Percentiles rank a stretch among this genome's conserved stretches.
phyloP scores from a whole-genome alignment of 352 stramenopile genomes.

The Aphanomyces invadans region DNA sequence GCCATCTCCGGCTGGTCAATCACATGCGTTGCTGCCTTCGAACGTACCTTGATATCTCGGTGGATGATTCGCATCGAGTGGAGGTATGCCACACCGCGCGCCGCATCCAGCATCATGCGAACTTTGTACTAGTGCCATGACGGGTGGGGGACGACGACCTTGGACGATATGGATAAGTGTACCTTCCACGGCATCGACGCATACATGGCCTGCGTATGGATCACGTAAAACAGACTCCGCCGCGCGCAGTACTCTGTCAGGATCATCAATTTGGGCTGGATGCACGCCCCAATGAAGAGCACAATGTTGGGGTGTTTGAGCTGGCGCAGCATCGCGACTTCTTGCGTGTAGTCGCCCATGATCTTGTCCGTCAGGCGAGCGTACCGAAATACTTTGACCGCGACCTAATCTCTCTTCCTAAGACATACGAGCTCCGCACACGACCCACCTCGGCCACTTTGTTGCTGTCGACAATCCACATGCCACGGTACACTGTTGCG shows the following conservation, averaged over 20 bases:
- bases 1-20: too few relatives aligned
- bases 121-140: conserved; percentile 65
- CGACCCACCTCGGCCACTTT: conserved; percentile 61
- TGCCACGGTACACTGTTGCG: conserved; percentile 76
- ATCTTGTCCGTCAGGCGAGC: conserved; percentile 85
- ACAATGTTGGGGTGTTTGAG: conserved; percentile 87
- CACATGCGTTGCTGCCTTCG: too few relatives aligned
- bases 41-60: conserved; percentile 88
- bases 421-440: too few relatives aligned
- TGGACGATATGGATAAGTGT: conserved; percentile 8
- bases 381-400: conserved; percentile 82
- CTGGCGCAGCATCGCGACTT: conserved; percentile 79
- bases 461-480: conserved; percentile 66
- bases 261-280: conserved; percentile 84
- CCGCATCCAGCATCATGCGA: conserved; percentile 84
- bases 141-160: not conserved
- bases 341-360: conserved; percentile 71
- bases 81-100: conserved; percentile 81
- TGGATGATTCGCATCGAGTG: conserved; percentile 85
- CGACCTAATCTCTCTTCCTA: too few relatives aligned
- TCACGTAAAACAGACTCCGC: conserved; percentile 79
- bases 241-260: conserved; percentile 84
- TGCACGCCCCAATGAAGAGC: conserved; percentile 86
- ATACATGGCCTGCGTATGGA: conserved; percentile 78
- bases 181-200: conserved; percentile 87